A percentile compares a stretch with the other conserved stretches of the same genome.
phyloP scores from a whole-genome alignment of 331 rosid species.

The Pyracantha coccinea region DNA sequence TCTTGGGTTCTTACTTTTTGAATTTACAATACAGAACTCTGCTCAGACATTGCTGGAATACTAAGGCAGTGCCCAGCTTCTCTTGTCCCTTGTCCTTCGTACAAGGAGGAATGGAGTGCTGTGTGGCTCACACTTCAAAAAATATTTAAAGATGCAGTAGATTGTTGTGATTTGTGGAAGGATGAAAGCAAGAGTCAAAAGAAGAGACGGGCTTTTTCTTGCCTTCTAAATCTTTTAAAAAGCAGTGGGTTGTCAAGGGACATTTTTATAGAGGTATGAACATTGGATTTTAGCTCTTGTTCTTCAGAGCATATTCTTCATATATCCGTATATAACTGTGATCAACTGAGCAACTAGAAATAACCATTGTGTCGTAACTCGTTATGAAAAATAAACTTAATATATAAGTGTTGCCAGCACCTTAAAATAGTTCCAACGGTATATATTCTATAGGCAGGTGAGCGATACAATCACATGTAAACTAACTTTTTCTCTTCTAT shows the following conservation, averaged over 20 bases:
- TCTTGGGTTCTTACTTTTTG: not conserved
- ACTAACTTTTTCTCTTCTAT: not conserved
- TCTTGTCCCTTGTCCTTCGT: conserved; percentile 11
- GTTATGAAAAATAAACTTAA: too few relatives aligned
- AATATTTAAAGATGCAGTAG: conserved; percentile 34
- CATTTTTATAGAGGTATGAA: conserved; percentile 40
- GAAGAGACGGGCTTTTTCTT: conserved; percentile 65
- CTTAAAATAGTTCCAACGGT: not conserved
- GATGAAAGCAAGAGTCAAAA: conserved; percentile 55
- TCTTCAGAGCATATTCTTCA: not conserved
- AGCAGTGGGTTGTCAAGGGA: conserved; percentile 68
- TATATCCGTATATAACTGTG: not conserved
- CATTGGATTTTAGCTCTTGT: conserved; percentile 1
- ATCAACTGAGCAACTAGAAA: not conserved
- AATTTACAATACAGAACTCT: not conserved
- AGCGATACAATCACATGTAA: not conserved
- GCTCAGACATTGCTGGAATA: conserved; percentile 32
- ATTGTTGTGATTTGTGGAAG: conserved; percentile 62
- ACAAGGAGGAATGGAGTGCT: conserved; percentile 52
- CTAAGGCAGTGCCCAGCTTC: conserved; percentile 25
- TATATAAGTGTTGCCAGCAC: not conserved
- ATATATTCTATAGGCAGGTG: not conserved
- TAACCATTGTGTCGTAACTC: not conserved
- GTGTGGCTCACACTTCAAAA: conserved; percentile 50
- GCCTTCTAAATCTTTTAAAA: conserved; percentile 67